Base-by-base conservation (phyloP, 2,329 filamentous ascomycete species). In the Tolypocladium cylindrosporum region DNA sequence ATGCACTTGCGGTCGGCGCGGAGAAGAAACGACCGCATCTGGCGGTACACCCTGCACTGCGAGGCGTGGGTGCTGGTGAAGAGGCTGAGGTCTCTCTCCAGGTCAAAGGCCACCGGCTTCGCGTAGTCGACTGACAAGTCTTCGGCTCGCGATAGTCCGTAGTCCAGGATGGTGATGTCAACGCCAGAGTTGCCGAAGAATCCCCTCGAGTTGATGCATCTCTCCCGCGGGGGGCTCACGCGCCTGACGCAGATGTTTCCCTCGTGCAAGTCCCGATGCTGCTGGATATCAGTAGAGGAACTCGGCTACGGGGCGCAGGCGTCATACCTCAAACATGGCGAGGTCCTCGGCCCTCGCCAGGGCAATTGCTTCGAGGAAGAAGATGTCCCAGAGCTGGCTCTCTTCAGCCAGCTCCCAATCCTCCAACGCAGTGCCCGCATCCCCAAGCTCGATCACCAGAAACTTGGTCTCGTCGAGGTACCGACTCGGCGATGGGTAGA, bases 241-340 rank as follows among this genome's bases (percentile, higher is more conserved):
- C 75, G 76, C 4, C 77, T 75, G 54, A 87, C 76, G 61, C 84
- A 87, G 19, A 87, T 69, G 62, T 87, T 87, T 5, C 84, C 84
- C 61, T 87, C 84, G 63, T 87, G 84, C 4, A 87, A 73, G 63
- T 87, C 84, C 7, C 84, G 81, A 64, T 87, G 84, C 82, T 85
- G 60, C 7, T 3, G 37, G 9, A 3, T 9, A 57, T 66, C 57
- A 66, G 65, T 37, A 48, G 13, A 24, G 8, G 52, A 43, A 3
- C 10, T 5, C 9, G 11, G 13, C 10, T 27, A 2, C 4, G 6
- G 19, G 42, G 21, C 24, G 0, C 45, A 37, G 6, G 45, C 10
- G 9, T 59, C 72, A 58, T 68, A 84, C 82, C 76, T 87, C 84
- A 57, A 87, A 87, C 64, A 79, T 75, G 60, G 80, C 76, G 50